Base-by-base conservation (phyloP, 371 early-diverging fungal genomes). In the Mucor sp. region DNA sequence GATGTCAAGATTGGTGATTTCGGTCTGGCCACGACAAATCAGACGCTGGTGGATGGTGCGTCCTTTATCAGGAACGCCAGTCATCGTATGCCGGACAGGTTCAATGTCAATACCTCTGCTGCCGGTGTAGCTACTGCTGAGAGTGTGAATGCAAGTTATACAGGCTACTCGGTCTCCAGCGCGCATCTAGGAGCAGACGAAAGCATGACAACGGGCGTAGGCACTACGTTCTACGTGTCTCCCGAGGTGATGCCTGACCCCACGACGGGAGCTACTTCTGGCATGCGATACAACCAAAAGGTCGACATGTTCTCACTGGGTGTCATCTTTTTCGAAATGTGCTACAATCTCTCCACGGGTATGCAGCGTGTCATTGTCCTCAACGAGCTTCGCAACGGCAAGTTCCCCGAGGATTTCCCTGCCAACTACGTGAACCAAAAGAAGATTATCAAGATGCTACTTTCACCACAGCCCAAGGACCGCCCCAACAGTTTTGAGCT, bases 1-100 rank as follows among this genome's bases (percentile, higher is more conserved):
- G 94, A 94, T 71, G 89, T 97, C 62, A 96, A 96, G 63, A 94
- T 99, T 68, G 98, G 97, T 62, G 99, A 99, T 71, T 99, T 99
- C 83, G 99, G 99, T 0, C 86, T 99, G 63, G 95, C 94, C 1
- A 98, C 97, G 27, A 89, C 84, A 8, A 81, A 76, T 65, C 80
- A 81, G 66, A 85, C 92, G 3, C 75, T 87, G 25, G 82, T 85
- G 5, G 90, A 90, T 43, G 74, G 62, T 19, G 53, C 61, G 3
- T 39, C 69, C 0, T 43, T 71, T 33, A 53, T 47, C 17, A 35
- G 44, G 32, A 71, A 35, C 30, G 47, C 48, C 35, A 73, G 69
- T 25, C 71, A 62, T 53, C 67, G 67, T 12, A n/a, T 63, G 21
- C 25, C 15, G 23, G 70, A 70, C 7, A 37, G 59, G 19, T 60